Evolutionary conservation across 192 early-diverging fungal genomes (phyloP).

Genomic region (Phycomyces blakesleeanus): DNA sequence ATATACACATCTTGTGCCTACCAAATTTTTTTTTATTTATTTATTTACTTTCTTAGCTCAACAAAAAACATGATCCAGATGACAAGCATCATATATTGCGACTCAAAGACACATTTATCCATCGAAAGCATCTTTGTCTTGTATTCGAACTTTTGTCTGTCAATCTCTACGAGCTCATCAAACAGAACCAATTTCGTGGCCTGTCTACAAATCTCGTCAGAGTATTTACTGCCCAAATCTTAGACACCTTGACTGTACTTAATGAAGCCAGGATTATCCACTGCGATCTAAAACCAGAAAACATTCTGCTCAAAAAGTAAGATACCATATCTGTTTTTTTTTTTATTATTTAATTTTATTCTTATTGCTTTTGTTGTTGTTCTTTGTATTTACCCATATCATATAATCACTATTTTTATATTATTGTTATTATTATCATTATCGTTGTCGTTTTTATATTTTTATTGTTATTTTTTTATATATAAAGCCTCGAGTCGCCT

Average conservation of each 20-base stretch:
- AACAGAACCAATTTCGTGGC: slow-evolving; percentile 95
- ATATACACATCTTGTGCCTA: too few species aligned
- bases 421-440: too few species aligned
- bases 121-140: slow-evolving; percentile 89
- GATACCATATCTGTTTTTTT: slow-evolving; percentile 17
- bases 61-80: slow-evolving; percentile 79
- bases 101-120: slow-evolving; percentile 90
- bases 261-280: slow-evolving; percentile 91
- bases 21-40: too few species aligned
- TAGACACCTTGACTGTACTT: slow-evolving; percentile 86
- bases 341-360: not conserved
- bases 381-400: too few species aligned
- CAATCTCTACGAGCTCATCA: slow-evolving; percentile 97
- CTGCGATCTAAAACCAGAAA: slow-evolving; percentile 98
- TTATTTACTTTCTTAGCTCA: too few species aligned
- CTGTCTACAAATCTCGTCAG: slow-evolving; percentile 91
- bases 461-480: too few species aligned
- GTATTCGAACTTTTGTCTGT: slow-evolving; percentile 96
- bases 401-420: too few species aligned
- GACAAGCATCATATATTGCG: slow-evolving; percentile 89
- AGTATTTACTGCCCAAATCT: slow-evolving; percentile 88
- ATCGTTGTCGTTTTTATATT: too few species aligned
- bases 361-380: too few species aligned
- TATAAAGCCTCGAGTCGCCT: slow-evolving; percentile 87
- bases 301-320: slow-evolving; percentile 86